phyloP scores from a whole-genome alignment of 2,329 filamentous ascomycete species.

The Neoascochyta sp. region DNA sequence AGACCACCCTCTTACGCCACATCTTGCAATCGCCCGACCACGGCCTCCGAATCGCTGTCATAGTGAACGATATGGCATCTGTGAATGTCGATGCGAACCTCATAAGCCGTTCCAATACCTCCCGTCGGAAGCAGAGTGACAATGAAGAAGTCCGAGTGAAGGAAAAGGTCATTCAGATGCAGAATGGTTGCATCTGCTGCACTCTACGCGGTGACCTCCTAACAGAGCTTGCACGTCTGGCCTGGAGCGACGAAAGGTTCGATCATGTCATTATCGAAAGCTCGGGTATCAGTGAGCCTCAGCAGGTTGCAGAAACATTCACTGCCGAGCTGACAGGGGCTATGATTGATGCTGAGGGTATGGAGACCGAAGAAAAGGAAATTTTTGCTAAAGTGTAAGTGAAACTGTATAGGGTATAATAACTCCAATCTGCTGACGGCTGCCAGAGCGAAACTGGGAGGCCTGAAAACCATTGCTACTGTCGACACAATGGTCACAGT shows the following conservation, averaged over 20 bases:
- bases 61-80: constrained; percentile 65
- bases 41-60: constrained; percentile 65
- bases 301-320: constrained; percentile 72
- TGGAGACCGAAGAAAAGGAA: constrained; percentile 45
- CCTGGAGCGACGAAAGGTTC: constrained; percentile 56
- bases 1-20: constrained; percentile 67
- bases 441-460: constrained; percentile 45
- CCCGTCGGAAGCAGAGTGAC: constrained; percentile 7
- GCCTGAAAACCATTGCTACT: constrained; percentile 61
- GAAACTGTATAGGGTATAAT: no score
- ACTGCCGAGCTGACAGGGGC: constrained; percentile 49
- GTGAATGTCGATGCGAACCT: constrained; percentile 64
- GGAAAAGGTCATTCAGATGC: constrained; percentile 64
- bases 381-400: constrained; percentile 48
- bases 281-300: constrained; percentile 67
- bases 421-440: constrained; percentile 1
- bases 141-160: constrained; percentile 51
- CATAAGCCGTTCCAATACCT: constrained; percentile 49
- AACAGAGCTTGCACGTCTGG: constrained; percentile 63
- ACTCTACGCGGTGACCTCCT: constrained; percentile 68
- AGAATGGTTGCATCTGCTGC: constrained; percentile 73
- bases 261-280: constrained; percentile 72
- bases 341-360: constrained; percentile 44
- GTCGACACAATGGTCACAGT: constrained; percentile 71
- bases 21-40: constrained; percentile 63